phyloP scores from a whole-genome alignment of 768 basidiomycete species.

The Leccinum imitatum region DNA sequence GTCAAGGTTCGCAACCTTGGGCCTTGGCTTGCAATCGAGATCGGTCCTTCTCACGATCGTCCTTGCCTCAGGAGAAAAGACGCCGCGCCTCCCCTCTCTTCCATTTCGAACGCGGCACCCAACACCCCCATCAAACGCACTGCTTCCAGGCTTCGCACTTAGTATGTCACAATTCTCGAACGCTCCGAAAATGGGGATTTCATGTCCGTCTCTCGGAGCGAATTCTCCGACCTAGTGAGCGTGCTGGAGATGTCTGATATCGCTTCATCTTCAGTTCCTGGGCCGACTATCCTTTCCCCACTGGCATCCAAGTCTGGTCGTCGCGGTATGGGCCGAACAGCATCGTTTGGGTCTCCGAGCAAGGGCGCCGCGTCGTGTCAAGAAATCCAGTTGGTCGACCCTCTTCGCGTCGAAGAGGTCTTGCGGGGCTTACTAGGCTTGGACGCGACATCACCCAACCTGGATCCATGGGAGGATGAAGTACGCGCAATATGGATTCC shows the following conservation, averaged over 20 bases:
- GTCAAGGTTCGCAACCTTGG: no score
- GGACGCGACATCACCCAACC: slow-evolving; percentile 15
- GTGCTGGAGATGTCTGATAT: slow-evolving; percentile 76
- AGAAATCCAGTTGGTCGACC: slow-evolving; percentile 54
- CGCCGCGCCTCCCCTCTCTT: no score
- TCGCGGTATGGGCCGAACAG: slow-evolving; percentile 53
- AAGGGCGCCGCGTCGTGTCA: slow-evolving; percentile 36
- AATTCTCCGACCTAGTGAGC: slow-evolving; percentile 70
- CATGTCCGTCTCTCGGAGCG: slow-evolving; percentile 67
- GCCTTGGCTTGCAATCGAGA: no score
- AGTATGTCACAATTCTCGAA: slow-evolving; percentile 59
- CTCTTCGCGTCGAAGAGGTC: slow-evolving; percentile 65
- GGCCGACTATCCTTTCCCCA: slow-evolving; percentile 34
- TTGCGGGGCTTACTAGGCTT: slow-evolving; percentile 60
- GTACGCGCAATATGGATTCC: slow-evolving; percentile 41
- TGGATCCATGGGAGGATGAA: slow-evolving; percentile 45
- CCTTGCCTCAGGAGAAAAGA: no score
- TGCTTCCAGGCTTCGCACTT: slow-evolving; percentile 38
- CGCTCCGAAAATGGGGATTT: slow-evolving; percentile 52
- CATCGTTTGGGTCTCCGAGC: slow-evolving; percentile 49
- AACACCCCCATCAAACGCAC: slow-evolving; percentile 59
- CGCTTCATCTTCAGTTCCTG: slow-evolving; percentile 38
- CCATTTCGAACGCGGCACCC: no score
- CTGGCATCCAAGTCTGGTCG: slow-evolving; percentile 50
- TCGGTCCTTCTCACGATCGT: no score